phyloP scores from a whole-genome alignment of 2,329 filamentous ascomycete genomes.

The Ophiocordyceps camponoti-leonardi region DNA sequence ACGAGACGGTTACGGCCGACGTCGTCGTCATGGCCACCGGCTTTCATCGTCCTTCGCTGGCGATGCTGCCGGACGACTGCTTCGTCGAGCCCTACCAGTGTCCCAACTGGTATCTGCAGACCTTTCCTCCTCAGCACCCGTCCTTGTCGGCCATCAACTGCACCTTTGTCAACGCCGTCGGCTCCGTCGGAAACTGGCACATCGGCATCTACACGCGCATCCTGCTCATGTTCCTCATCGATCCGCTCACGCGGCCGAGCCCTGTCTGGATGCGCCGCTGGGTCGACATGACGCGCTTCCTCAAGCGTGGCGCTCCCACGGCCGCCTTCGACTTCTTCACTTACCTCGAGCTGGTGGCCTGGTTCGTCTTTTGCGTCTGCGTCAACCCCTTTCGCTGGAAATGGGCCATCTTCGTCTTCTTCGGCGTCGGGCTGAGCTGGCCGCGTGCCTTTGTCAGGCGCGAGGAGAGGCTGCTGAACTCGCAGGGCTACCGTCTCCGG shows the following conservation, averaged over 20 bases:
- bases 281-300: slow-evolving; percentile 65
- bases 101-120: slow-evolving; percentile 80
- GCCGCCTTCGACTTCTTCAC: slow-evolving; percentile 82
- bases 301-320: slow-evolving; percentile 54
- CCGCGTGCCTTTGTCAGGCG: slow-evolving; percentile 48
- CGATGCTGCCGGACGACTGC: slow-evolving; percentile 56
- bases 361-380: slow-evolving; percentile 63
- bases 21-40: slow-evolving; percentile 74
- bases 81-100: slow-evolving; percentile 59
- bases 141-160: slow-evolving; percentile 67
- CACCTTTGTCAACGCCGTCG: slow-evolving; percentile 67
- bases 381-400: slow-evolving; percentile 85
- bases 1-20: slow-evolving; percentile 51
- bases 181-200: slow-evolving; percentile 73
- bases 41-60: slow-evolving; percentile 55
- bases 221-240: slow-evolving; percentile 69
- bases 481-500: background rate
- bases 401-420: slow-evolving; percentile 72
- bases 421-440: slow-evolving; percentile 50
- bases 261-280: slow-evolving; percentile 65
- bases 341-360: slow-evolving; percentile 69
- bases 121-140: slow-evolving; percentile 59
- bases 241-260: slow-evolving; percentile 56
- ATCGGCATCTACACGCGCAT: slow-evolving; percentile 82
- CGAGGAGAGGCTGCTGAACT: slow-evolving; percentile 45